phyloP scores from a whole-genome alignment of 192 early-diverging fungal genomes.

The Mortierella antarctica region DNA sequence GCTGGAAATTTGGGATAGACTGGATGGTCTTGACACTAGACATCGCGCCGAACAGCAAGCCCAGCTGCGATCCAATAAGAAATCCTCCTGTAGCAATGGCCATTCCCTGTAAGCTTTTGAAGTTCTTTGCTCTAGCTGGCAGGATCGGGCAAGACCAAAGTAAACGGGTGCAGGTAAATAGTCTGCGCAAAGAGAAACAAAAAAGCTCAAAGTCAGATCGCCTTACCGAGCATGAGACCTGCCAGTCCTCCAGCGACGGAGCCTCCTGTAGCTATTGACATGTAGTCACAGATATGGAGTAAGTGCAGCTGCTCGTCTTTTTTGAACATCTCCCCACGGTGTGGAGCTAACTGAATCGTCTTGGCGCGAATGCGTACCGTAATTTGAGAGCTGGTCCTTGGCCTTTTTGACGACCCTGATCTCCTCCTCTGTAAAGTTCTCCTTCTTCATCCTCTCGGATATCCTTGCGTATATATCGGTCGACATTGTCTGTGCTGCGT shows the following conservation, averaged over 20 bases:
- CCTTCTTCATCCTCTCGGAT: constrained; percentile 44
- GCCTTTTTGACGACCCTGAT: constrained; percentile 47
- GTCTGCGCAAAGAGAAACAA: background rate
- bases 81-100: constrained; percentile 26
- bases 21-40: constrained; percentile 42
- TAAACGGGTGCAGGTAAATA: background rate
- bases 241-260: constrained; percentile 29
- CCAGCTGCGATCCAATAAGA: constrained; percentile 36
- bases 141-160: background rate
- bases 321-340: background rate
- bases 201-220: background rate
- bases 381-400: constrained; percentile 39
- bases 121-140: constrained; percentile 34
- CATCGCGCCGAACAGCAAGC: constrained; percentile 40
- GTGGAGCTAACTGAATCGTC: background rate
- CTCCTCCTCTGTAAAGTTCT: constrained; percentile 50
- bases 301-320: background rate
- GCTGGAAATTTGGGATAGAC: constrained; percentile 45
- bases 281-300: background rate
- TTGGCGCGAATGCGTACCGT: constrained; percentile 6
- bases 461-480: constrained; percentile 30
- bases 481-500: constrained; percentile 16
- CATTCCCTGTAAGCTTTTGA: constrained; percentile 21
- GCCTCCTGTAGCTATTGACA: constrained; percentile 26
- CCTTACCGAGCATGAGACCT: constrained; percentile 40